These are phyloP conservation scores for Kandelia obovata DNA, from an alignment of 345 rosid species.

Conservation along the genomic window DNA sequence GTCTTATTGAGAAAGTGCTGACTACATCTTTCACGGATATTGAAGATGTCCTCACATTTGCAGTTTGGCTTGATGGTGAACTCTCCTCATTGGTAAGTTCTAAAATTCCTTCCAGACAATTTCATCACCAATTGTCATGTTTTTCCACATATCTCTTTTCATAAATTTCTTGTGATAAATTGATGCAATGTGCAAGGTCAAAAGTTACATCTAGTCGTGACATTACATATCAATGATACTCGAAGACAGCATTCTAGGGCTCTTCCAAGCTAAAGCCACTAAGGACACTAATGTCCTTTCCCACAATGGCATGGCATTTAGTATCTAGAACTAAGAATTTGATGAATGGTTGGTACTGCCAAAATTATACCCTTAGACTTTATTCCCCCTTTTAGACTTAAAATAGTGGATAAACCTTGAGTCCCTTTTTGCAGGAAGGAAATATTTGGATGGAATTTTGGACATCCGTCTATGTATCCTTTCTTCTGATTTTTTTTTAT, in stretches of 20 bases:
- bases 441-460: not conserved
- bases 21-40: conserved; percentile 61
- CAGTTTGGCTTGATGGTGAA: conserved; percentile 75
- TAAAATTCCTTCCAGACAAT: conserved; percentile 16
- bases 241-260: not conserved
- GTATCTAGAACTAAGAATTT: too few relatives aligned
- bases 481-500: too few relatives aligned
- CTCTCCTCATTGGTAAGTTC: conserved; percentile 67
- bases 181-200: not conserved
- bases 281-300: not conserved
- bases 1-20: conserved; percentile 65
- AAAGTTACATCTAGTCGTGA: not conserved
- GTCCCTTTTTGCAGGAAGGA: too few relatives aligned
- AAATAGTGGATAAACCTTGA: too few relatives aligned
- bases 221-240: not conserved
- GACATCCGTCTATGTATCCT: not conserved
- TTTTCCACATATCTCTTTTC: not conserved
- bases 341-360: too few relatives aligned
- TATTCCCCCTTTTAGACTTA: too few relatives aligned
- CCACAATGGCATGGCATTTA: too few relatives aligned
- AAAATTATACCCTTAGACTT: too few relatives aligned
- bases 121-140: not conserved
- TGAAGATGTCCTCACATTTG: conserved; percentile 70
- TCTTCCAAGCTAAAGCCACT: not conserved
- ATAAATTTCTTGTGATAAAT: not conserved